A percentile compares a stretch with the other conserved stretches of the same genome.
These are phyloP conservation scores for Mortierella sp. DNA, from an alignment of 371 early-diverging fungal genomes.

Conservation along the genomic window DNA sequence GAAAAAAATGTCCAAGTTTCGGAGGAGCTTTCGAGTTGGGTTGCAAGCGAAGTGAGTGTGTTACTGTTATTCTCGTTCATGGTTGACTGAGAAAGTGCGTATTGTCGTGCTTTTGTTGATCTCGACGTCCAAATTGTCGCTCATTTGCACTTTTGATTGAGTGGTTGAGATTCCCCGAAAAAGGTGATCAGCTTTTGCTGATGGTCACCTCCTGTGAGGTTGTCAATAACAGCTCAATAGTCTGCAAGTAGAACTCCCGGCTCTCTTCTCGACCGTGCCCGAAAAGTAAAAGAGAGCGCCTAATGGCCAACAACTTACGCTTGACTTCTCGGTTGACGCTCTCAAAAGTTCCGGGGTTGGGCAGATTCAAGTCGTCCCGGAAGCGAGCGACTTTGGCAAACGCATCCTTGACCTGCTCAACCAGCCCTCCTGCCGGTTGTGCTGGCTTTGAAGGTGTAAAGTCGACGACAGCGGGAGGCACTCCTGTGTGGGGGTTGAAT, in stretches of 20 bases:
- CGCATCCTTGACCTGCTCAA: slow-evolving; percentile 34
- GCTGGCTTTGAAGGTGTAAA: slow-evolving; percentile 12
- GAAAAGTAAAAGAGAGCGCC: too few relatives aligned
- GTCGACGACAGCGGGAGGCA: slow-evolving; percentile 9
- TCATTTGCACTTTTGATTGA: not conserved
- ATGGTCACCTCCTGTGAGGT: not conserved
- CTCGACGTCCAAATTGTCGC: not conserved
- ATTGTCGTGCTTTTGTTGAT: not conserved
- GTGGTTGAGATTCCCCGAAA: not conserved
- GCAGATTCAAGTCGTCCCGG: slow-evolving; percentile 70
- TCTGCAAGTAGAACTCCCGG: too few relatives aligned
- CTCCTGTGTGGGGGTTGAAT: slow-evolving; percentile 23
- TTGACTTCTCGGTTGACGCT: slow-evolving; percentile 87
- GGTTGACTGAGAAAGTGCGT: not conserved
- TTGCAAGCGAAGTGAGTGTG: not conserved
- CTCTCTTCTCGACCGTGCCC: too few relatives aligned
- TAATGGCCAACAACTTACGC: too few relatives aligned
- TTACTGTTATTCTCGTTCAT: not conserved
- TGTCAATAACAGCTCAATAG: too few relatives aligned
- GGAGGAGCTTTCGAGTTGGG: not conserved
- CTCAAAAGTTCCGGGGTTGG: slow-evolving; percentile 93
- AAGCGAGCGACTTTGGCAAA: slow-evolving; percentile 36
- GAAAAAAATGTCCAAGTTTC: not conserved
- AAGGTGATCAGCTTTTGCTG: not conserved
- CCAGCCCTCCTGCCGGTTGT: slow-evolving; percentile 22